Conservation (phyloP, 108 stramenopile species). For the Fragilariopsis cylindrus region DNA sequence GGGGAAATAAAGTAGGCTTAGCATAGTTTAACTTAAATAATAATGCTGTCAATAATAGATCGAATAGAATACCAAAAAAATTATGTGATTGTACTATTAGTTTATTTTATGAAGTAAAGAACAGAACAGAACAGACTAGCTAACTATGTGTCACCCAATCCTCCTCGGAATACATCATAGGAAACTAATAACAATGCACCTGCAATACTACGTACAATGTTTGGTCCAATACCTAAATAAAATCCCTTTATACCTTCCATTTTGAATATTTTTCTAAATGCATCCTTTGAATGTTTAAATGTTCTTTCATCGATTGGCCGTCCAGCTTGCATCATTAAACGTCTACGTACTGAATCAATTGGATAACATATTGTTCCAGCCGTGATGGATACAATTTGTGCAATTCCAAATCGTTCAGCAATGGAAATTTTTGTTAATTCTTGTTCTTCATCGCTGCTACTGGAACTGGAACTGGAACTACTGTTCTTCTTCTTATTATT, state of each 20-base stretch:
- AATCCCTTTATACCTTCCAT: slow-evolving; percentile 76
- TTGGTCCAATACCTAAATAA: slow-evolving; percentile 82
- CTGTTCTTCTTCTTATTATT: not conserved
- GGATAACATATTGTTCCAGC: slow-evolving; percentile 97
- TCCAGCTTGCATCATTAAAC: slow-evolving; percentile 97
- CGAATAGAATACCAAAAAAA: too few relatives aligned
- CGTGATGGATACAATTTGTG: slow-evolving; percentile 86
- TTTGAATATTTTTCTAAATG: slow-evolving; percentile 52
- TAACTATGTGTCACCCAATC: not conserved
- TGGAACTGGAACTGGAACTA: too few relatives aligned
- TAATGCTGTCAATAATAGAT: too few relatives aligned
- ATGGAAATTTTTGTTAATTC: slow-evolving; percentile 5
- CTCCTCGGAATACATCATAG: slow-evolving; percentile 54
- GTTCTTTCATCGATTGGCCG: slow-evolving; percentile 40
- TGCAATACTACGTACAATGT: slow-evolving; percentile 75
- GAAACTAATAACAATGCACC: slow-evolving; percentile 81
- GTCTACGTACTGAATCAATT: slow-evolving; percentile 95
- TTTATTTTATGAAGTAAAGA: too few relatives aligned
- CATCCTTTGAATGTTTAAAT: slow-evolving; percentile 65
- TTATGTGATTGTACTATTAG: too few relatives aligned
- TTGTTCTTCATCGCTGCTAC: not conserved
- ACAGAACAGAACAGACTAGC: too few relatives aligned
- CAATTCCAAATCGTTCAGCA: slow-evolving; percentile 77
- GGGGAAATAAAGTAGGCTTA: too few relatives aligned
- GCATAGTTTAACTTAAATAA: too few relatives aligned